Evolutionary conservation across 1,284 basidiomycete species (phyloP).

Genomic region (Ganoderma boninense): DNA sequence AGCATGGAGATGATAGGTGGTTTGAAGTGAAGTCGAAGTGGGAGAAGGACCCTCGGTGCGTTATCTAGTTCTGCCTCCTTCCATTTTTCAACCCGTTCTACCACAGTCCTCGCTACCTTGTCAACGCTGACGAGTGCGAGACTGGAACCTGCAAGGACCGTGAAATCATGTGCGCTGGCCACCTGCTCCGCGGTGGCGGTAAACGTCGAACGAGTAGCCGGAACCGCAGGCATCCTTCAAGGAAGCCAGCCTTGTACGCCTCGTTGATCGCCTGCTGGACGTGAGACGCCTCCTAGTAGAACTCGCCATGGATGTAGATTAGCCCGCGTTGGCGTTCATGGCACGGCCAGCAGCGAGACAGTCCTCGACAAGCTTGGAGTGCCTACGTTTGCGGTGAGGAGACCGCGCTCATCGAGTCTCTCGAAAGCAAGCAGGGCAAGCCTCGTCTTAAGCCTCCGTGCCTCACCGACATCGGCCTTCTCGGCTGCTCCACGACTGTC

Average conservation of each 20-base stretch:
- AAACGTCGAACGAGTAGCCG: constrained; percentile 96
- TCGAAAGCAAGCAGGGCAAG: constrained; percentile 99
- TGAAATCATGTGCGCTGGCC: constrained; percentile 92
- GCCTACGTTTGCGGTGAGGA: constrained; percentile 99
- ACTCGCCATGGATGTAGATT: constrained; percentile 99
- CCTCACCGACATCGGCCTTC: constrained; percentile 97
- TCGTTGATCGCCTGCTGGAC: constrained; percentile 96
- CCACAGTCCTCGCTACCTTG: constrained; percentile 88
- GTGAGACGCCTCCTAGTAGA: constrained; percentile 94
- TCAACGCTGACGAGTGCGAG: constrained; percentile 99
- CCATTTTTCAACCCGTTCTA: constrained; percentile 6
- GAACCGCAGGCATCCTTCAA: constrained; percentile 97
- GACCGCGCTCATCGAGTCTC: constrained; percentile 95
- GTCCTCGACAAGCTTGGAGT: constrained; percentile 94
- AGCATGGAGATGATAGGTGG: constrained; percentile 84
- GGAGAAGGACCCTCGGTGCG: constrained; percentile 91
- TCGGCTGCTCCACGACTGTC: constrained; percentile 97
- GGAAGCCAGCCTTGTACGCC: constrained; percentile 91
- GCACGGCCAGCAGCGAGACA: constrained; percentile 97
- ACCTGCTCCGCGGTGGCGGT: constrained; percentile 96
- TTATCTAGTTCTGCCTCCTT: neutral
- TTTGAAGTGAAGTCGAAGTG: constrained; percentile 98
- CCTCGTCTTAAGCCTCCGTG: constrained; percentile 99
- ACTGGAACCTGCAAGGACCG: constrained; percentile 99
- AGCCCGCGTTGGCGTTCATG: constrained; percentile 98